Evolutionary conservation across 2,329 filamentous ascomycete species (phyloP).

Genomic region (Fusarium camptoceras): DNA sequence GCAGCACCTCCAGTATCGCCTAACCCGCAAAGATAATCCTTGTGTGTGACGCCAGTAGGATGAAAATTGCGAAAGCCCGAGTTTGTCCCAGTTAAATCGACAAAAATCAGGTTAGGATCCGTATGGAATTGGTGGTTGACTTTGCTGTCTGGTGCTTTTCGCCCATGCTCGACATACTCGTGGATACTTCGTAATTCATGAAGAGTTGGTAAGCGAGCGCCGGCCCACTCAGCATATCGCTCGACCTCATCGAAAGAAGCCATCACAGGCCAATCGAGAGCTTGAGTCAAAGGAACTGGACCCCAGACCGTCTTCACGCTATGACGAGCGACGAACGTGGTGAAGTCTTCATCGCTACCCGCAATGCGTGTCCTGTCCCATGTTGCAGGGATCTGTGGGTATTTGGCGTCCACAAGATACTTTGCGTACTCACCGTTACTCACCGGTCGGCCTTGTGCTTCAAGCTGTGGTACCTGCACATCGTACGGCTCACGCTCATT

Average conservation of each 20-base stretch:
- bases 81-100: slow-evolving; percentile 12
- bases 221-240: slow-evolving; percentile 14
- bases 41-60: slow-evolving; percentile 13
- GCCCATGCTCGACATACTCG: slow-evolving; percentile 2
- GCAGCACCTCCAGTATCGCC: slow-evolving; percentile 29
- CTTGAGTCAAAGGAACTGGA: neutral
- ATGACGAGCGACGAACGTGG: slow-evolving; percentile 9
- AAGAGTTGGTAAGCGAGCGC: slow-evolving; percentile 26
- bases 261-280: slow-evolving; percentile 26
- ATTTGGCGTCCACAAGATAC: neutral
- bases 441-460: slow-evolving; percentile 22
- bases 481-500: slow-evolving; percentile 33
- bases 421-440: slow-evolving; percentile 26
- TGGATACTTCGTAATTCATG: slow-evolving; percentile 31
- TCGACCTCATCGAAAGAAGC: slow-evolving; percentile 30
- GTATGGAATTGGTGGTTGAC: slow-evolving; percentile 13
- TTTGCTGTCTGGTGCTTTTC: slow-evolving; percentile 2
- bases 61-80: slow-evolving; percentile 27
- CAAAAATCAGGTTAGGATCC: slow-evolving; percentile 5
- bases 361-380: slow-evolving; percentile 5
- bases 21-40: slow-evolving; percentile 14
- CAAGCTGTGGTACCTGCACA: neutral
- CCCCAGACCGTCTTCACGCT: slow-evolving; percentile 29
- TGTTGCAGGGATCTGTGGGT: neutral
- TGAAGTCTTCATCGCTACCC: neutral